Evolutionary conservation across 108 stramenopile species (phyloP), one percentile per base, ranked within the genome.

Genomic region (Stephanodiscus triporus): DNA sequence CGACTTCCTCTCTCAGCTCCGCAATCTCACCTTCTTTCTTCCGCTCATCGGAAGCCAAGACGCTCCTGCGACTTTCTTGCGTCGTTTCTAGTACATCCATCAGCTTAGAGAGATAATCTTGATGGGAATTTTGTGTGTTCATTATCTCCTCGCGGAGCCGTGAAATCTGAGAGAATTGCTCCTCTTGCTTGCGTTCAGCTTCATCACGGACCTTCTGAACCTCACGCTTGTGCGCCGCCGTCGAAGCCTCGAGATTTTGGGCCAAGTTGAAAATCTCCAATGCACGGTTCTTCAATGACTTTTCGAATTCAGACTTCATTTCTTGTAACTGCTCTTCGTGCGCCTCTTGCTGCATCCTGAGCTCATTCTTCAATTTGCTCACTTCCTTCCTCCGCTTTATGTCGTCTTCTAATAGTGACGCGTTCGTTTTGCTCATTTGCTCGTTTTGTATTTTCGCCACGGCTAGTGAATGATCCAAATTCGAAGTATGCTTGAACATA

Each of bases 11-110:
- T 9, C 51, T 70, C 26, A 81, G 27, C 27, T 56, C 27, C 4
- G 64, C 47, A 30, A 82, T 82, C 49, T 82, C 72, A 42, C 66
- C 72, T 48, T 82, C 81, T 62, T 81, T 81, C 69, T 60, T 20
- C 0, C 65, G 80, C 8, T 63, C 55, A 29, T 69, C 63, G 8
- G 54, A 42, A 20, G 68, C 29, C 9, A 30, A 29, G 4, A 43
- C 34, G 22, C 17, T 53, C 9, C 32, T 6, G 13, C 43, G 30
- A 14, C 43, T 75, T 32, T 58, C 68, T 23, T 88, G 87, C 19
- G 87, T 83, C 7, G 80, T 86, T 60, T 88, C 87, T 8, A 90
- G 62, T 17, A 90, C 85, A 68, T 77, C 81, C 80, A 90, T 85
- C 11, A 90, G 72, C 64, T 86, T 86, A 1, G 81, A 51, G n/a